These are phyloP conservation scores for Wickerhamiella pararugosa DNA, from an alignment of 1,139 yeast species.

Conservation along the genomic window DNA sequence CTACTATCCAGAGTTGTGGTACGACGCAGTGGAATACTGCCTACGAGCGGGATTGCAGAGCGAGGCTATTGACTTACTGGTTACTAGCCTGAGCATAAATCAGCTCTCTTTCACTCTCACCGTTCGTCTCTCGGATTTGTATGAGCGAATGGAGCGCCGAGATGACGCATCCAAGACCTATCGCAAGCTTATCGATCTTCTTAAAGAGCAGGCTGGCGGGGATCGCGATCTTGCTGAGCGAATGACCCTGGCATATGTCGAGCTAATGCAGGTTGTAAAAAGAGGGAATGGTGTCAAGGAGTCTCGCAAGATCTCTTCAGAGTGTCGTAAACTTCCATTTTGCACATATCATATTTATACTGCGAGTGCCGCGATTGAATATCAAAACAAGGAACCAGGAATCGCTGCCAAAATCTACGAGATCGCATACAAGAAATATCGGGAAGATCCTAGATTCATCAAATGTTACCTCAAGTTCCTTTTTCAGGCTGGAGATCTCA, in stretches of 20 bases:
- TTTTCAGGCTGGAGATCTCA: conserved; percentile 56
- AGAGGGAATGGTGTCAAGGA: conserved; percentile 27
- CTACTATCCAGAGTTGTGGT: conserved; percentile 79
- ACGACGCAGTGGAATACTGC: conserved; percentile 38
- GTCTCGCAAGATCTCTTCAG: conserved; percentile 38
- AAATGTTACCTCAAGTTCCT: conserved; percentile 60
- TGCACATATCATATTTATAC: conserved; percentile 67
- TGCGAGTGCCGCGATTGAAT: conserved; percentile 74
- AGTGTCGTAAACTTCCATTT: conserved; percentile 50
- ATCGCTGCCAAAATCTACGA: conserved; percentile 70
- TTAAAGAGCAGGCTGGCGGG: background rate
- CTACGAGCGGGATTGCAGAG: conserved; percentile 15
- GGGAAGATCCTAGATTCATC: conserved; percentile 41
- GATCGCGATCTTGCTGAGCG: conserved; percentile 4
- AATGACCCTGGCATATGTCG: conserved; percentile 14
- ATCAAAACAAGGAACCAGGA: conserved; percentile 41
- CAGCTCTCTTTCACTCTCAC: conserved; percentile 58
- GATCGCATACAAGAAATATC: conserved; percentile 53
- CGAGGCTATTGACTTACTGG: conserved; percentile 30
- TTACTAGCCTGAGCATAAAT: conserved; percentile 46
- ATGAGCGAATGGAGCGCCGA: conserved; percentile 43
- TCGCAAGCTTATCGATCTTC: conserved; percentile 31
- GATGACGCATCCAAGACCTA: conserved; percentile 40
- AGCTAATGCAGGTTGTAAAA: conserved; percentile 25
- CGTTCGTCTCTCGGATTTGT: conserved; percentile 52